Conservation (phyloP, 371 early-diverging fungal species). For the Mucor circinelloides region DNA sequence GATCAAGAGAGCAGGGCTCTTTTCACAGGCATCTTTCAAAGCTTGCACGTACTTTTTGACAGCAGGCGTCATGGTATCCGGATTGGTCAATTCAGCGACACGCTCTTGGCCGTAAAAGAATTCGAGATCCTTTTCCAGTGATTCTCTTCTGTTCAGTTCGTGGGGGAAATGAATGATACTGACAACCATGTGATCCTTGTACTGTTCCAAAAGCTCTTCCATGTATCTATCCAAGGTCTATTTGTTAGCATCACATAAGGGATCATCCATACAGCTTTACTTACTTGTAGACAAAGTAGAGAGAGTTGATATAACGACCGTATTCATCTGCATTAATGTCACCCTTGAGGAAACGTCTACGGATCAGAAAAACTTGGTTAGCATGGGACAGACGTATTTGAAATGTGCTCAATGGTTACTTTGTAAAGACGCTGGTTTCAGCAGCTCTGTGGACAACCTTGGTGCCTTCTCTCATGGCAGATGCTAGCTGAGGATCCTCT, state of each 20-base stretch:
- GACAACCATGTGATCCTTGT: slow-evolving; percentile 53
- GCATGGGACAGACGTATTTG: not conserved
- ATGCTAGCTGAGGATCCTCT: slow-evolving; percentile 51
- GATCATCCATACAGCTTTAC: not conserved
- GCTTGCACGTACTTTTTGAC: slow-evolving; percentile 51
- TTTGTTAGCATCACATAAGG: not conserved
- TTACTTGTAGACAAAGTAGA: slow-evolving; percentile 54
- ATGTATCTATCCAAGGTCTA: slow-evolving; percentile 32
- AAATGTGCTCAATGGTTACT: slow-evolving; percentile 28
- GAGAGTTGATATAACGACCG: slow-evolving; percentile 48
- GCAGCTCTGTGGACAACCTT: slow-evolving; percentile 60
- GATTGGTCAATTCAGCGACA: slow-evolving; percentile 36
- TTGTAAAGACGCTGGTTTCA: slow-evolving; percentile 63
- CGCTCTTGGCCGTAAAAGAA: slow-evolving; percentile 57
- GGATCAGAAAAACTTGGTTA: not conserved
- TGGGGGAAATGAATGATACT: slow-evolving; percentile 57
- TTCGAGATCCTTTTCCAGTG: slow-evolving; percentile 55
- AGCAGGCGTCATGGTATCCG: slow-evolving; percentile 55
- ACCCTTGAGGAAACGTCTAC: slow-evolving; percentile 51
- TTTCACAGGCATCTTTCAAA: slow-evolving; percentile 47
- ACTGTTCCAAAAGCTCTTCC: slow-evolving; percentile 54
- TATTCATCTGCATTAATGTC: slow-evolving; percentile 50
- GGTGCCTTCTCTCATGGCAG: slow-evolving; percentile 61
- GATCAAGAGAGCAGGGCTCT: slow-evolving; percentile 56
- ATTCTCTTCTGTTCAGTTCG: slow-evolving; percentile 49